phyloP scores from a whole-genome alignment of 225 moss, liverwort and hornwort species.

The Thuidium tamariscinum region DNA sequence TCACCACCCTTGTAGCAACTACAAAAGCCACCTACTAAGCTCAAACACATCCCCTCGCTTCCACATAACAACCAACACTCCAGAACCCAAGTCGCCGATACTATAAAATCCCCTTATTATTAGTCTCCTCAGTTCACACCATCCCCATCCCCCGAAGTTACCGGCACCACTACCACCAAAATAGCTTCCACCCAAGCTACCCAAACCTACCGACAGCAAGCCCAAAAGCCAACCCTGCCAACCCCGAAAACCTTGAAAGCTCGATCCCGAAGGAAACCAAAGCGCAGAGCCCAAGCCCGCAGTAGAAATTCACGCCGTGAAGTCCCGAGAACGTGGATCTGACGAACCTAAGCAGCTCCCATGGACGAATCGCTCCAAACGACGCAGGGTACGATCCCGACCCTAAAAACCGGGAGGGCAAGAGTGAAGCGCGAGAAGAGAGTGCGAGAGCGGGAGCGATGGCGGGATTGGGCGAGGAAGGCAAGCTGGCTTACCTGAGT shows the following conservation, averaged over 20 bases:
- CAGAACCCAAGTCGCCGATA: neutral
- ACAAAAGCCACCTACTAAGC: neutral
- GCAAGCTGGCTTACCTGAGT: neutral
- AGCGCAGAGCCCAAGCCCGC: neutral
- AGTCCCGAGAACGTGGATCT: neutral
- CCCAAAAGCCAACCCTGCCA: neutral
- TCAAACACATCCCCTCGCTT: neutral
- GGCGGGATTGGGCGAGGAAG: neutral
- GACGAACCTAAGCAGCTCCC: neutral
- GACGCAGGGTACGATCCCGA: neutral
- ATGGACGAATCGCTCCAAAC: neutral
- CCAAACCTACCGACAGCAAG: slow-evolving; percentile 8
- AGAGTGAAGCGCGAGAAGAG: too few relatives aligned
- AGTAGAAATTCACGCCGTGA: neutral
- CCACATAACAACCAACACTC: neutral
- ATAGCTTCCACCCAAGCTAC: neutral
- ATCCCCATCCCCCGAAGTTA: neutral
- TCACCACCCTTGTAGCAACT: neutral
- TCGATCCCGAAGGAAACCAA: neutral
- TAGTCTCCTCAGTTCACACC: neutral
- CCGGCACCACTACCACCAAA: neutral
- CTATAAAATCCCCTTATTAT: neutral
- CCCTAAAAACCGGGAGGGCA: neutral
- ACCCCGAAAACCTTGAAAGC: neutral
- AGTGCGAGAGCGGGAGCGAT: neutral